Evolutionary conservation across 805 yeast species (phyloP), one percentile per base, ranked within the genome.

Genomic region (Lachancea cidri): DNA sequence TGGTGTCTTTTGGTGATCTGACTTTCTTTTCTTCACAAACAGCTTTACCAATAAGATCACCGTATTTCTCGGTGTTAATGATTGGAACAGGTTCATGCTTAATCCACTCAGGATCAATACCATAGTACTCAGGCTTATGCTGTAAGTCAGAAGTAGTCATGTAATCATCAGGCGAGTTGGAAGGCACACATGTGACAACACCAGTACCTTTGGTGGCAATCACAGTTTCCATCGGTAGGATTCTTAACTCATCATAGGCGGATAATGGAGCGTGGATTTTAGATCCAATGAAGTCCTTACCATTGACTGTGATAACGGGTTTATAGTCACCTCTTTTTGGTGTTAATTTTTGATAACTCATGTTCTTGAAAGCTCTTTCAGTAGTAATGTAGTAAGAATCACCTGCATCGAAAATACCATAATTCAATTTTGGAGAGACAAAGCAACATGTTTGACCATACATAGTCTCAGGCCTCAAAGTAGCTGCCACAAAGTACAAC

Each of bases 401-500:
- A 47, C 93, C 91, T 42, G 87, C 91, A 61, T 86, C 86, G 62
- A 85, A 93, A 38, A 93, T 66, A 62, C 98, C 98, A 60, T 93
- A 93, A 35, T 75, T 78, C 54, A 93, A 86, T 71, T 85, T 87
- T 62, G 98, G 96, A 20, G 96, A 86, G 17, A 93, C 98, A 57
- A 91, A 93, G 76, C 97, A 89, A 74, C 96, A 86, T 4, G 96
- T 86, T 73, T 93, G 98, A 49, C 97, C 98, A 60, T 89, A 89
- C 97, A 93, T 87, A 53, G 98, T 93, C 71, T 93, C 98, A 24
- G 98, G 97, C 71, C 98, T 82, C 60, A 93, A 78, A 54, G 98
- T 93, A 20, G 98, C 98, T 45, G 98, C 98, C 37, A 93, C 87
- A 46, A 93, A 72, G 69, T 64, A 87, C 20, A 88, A 72, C 54